Conservation (phyloP, 1,284 basidiomycete species). For the Trichosporon sp. region DNA sequence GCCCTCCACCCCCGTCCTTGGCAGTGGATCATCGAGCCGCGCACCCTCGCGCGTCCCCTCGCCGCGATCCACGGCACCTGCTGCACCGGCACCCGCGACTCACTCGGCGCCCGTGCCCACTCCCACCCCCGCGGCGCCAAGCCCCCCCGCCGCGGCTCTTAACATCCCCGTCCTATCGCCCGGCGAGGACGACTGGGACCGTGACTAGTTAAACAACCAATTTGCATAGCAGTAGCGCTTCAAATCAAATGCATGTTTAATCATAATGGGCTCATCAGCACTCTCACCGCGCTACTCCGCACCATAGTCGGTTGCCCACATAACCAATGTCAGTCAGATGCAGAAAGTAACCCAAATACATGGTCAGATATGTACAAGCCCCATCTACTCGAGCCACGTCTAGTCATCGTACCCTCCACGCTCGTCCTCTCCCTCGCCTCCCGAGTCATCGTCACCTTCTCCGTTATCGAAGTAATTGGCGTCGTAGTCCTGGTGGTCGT, state of each 20-base stretch:
- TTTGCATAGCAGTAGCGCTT: neutral
- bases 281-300: no score
- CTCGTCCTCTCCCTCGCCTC: slow-evolving; percentile 37
- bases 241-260: slow-evolving; percentile 1
- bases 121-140: neutral
- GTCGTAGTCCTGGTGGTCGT: slow-evolving; percentile 57
- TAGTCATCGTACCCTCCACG: slow-evolving; percentile 26
- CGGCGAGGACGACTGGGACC: slow-evolving; percentile 21
- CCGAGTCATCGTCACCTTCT: slow-evolving; percentile 54
- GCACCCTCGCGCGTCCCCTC: slow-evolving; percentile 20
- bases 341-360: slow-evolving; percentile 4
- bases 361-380: neutral
- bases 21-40: slow-evolving; percentile 25
- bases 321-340: neutral
- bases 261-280: neutral
- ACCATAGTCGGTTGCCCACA: no score
- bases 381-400: neutral
- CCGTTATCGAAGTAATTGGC: slow-evolving; percentile 58
- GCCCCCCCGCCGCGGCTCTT: neutral
- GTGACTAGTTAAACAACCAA: neutral
- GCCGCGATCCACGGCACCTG: neutral
- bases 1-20: slow-evolving; percentile 22
- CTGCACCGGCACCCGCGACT: neutral
- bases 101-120: neutral
- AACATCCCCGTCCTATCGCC: slow-evolving; percentile 4